phyloP scores from a whole-genome alignment of 2,329 filamentous ascomycete genomes.

The Tympanopsis confertula region DNA sequence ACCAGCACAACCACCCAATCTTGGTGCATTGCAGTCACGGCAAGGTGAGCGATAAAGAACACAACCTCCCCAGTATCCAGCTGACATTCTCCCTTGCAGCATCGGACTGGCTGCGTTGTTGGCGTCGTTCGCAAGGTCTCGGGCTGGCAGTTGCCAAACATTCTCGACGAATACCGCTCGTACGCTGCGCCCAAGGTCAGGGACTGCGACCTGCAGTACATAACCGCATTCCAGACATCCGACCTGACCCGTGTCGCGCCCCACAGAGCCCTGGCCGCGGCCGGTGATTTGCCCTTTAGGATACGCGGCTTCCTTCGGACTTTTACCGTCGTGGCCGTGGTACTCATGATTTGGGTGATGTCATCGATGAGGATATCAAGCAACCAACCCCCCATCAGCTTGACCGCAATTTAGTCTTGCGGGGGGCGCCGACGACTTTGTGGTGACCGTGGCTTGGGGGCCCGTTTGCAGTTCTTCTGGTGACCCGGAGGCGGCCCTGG shows the following conservation, averaged over 20 bases:
- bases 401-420: too few species aligned
- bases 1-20: constrained; percentile 65
- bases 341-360: too few species aligned
- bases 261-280: too few species aligned
- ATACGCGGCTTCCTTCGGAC: too few species aligned
- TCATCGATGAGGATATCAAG: too few species aligned
- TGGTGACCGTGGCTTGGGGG: too few species aligned
- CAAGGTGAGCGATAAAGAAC: constrained; percentile 37
- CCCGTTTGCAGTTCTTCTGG: too few species aligned
- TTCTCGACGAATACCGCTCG: constrained; percentile 62
- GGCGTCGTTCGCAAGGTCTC: constrained; percentile 65
- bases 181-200: constrained; percentile 52
- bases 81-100: constrained; percentile 27
- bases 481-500: too few species aligned
- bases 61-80: background rate
- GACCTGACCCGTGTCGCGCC: constrained; percentile 28
- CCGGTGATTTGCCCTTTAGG: too few species aligned
- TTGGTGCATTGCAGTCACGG: constrained; percentile 91
- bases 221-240: constrained; percentile 33
- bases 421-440: too few species aligned
- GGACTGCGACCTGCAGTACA: constrained; percentile 47
- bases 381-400: too few species aligned
- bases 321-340: too few species aligned
- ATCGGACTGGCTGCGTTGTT: constrained; percentile 83
- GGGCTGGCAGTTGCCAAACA: constrained; percentile 49